These are phyloP conservation scores for Avena eriantha DNA, from an alignment of 176 grass and related monocot genomes.

Conservation along the genomic window DNA sequence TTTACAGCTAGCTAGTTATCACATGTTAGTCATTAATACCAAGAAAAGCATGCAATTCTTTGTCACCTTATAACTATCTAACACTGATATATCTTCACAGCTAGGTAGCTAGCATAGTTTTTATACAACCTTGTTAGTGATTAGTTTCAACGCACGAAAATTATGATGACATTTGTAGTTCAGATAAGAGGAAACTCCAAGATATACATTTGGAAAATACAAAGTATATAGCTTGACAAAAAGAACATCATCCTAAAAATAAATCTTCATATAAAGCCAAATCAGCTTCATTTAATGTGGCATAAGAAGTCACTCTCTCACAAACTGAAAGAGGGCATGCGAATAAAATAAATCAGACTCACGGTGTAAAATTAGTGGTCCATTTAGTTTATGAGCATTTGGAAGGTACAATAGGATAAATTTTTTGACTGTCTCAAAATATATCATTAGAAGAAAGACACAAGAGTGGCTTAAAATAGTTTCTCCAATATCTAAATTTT, in stretches of 20 bases:
- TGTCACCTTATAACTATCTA: constrained; percentile 18
- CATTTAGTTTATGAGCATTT: not conserved
- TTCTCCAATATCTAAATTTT: not conserved
- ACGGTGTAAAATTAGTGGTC: not conserved
- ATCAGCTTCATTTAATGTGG: not conserved
- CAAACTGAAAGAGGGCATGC: not conserved
- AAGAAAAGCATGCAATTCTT: constrained; percentile 70
- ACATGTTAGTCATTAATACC: constrained; percentile 64
- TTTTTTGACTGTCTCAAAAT: not conserved
- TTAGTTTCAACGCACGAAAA: constrained; percentile 66
- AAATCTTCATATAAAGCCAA: not conserved
- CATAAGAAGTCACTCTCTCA: not conserved
- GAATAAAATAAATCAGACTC: not conserved
- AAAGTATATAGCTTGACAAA: not conserved
- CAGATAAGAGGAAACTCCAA: constrained; percentile 34
- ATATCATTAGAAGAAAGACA: not conserved
- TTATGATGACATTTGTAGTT: constrained; percentile 77
- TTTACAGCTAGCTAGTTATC: constrained; percentile 17
- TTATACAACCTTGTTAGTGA: constrained; percentile 61
- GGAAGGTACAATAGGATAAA: not conserved
- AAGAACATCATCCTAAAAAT: not conserved
- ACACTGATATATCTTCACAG: too few species aligned
- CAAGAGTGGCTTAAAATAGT: not conserved
- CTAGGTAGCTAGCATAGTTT: constrained; percentile 43
- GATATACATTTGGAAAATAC: constrained; percentile 4